Base-by-base conservation (phyloP, 768 basidiomycete species). In the Russula sp. region DNA sequence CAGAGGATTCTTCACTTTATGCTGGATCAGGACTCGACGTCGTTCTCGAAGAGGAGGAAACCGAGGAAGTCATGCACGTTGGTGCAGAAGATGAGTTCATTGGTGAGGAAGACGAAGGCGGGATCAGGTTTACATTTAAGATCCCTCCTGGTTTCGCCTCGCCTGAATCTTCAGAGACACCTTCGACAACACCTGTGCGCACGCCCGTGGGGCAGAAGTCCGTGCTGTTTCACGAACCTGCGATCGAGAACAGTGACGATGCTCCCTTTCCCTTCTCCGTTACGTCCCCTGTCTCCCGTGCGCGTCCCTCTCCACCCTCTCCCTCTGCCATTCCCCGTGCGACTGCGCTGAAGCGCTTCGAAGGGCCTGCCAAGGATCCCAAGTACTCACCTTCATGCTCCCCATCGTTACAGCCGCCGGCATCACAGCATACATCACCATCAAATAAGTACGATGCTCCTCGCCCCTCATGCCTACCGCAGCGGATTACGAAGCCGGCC, bases 51-150 rank as follows among this genome's bases (percentile, higher is more conserved):
- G 82, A 81, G 64, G 79, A 79, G 18, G 83, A 83, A 46, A 71
- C 74, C 3, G 74, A 76, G 46, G 71, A 73, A 5, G 64, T 8
- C 13, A 20, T 48, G 30, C 14, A 16, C 14, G 13, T 67, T 6
- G 63, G 59, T 16, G 77, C 77, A 28, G 80, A 81, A 16, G 79
- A 79, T 24, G 80, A 83, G 49, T 80, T 84, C 68, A 79, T 84
- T 60, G 86, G 85, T 34, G 83, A 87, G 56, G 76, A 73, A 61
- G 82, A 83, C 49, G 83, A 79, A 48, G 77, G 85, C 34, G 90
- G 89, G 6, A 88, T 92, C 71, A 84, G 81, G 65, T 90, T 91
- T 69, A 87, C 81, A 3, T 90, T 91, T 66, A 84, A 83, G 3
- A 82, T 85, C 22, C 86, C 89, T n/a, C 71, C 76, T 4, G 52